Conservation (phyloP, 2,329 filamentous ascomycete species). For the Aspergillus felis region DNA sequence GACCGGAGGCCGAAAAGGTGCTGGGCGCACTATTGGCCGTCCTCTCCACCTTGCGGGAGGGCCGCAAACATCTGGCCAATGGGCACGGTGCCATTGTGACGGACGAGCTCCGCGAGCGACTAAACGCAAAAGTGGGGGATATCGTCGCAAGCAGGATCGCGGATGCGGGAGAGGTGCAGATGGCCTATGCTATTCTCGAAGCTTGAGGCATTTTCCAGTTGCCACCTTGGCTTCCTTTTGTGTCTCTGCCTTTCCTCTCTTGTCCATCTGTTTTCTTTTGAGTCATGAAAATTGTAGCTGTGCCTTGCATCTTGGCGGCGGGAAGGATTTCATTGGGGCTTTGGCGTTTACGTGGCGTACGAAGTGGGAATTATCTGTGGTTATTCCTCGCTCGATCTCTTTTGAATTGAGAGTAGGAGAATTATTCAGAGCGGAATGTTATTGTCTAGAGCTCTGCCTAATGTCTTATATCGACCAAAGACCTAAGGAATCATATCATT, state of each 20-base stretch:
- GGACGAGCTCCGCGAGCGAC: constrained; percentile 33
- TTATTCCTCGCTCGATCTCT: constrained; percentile 11
- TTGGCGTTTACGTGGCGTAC: constrained; percentile 5
- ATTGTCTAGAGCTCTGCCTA: neutral
- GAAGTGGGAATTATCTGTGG: neutral
- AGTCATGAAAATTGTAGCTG: neutral
- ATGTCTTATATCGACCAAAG: constrained; percentile 12
- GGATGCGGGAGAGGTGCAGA: constrained; percentile 37
- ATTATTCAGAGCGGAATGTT: neutral
- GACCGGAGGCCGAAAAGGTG: constrained; percentile 59
- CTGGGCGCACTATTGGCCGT: constrained; percentile 54
- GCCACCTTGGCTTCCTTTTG: neutral
- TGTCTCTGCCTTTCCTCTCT: neutral
- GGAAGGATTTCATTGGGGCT: constrained; percentile 3
- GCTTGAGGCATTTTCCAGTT: constrained; percentile 11
- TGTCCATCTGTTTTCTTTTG: neutral
- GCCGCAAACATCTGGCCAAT: constrained; percentile 38
- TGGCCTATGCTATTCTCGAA: constrained; percentile 39
- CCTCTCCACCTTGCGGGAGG: constrained; percentile 52
- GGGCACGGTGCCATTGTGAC: constrained; percentile 35
- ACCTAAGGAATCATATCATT: neutral
- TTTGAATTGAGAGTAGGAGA: neutral
- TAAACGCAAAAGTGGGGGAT: constrained; percentile 40
- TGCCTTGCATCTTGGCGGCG: neutral
- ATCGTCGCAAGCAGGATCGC: constrained; percentile 40